Conservation (phyloP, 208 protist species). For the Kentomonas sorsogonicus region DNA sequence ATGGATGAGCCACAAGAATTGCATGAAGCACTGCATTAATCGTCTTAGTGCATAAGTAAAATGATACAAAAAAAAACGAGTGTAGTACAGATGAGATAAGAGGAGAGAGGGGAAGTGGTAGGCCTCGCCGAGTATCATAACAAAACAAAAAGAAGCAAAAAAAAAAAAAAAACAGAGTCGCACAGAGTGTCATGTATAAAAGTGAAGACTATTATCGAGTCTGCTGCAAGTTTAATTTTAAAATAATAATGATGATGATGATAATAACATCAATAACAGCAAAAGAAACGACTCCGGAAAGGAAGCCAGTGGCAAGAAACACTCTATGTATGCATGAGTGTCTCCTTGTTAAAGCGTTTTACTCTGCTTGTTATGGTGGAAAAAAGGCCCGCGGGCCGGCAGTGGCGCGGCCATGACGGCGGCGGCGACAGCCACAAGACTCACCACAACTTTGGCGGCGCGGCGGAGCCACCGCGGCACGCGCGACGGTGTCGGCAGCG, state of each 20-base stretch:
- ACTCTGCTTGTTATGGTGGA: too few relatives aligned
- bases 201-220: background rate
- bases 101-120: background rate
- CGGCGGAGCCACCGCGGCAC: too few relatives aligned
- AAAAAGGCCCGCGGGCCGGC: too few relatives aligned
- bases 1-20: background rate
- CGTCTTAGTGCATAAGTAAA: background rate
- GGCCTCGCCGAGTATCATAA: background rate
- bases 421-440: too few relatives aligned
- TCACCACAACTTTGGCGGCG: too few relatives aligned
- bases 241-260: constrained; percentile 1
- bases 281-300: background rate
- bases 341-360: too few relatives aligned
- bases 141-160: background rate
- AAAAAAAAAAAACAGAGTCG: constrained; percentile 3
- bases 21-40: background rate
- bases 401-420: too few relatives aligned
- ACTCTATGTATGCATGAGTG: too few relatives aligned
- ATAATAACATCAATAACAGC: background rate
- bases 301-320: too few relatives aligned
- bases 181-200: background rate
- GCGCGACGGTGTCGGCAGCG: too few relatives aligned
- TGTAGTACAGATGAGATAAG: background rate
- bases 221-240: background rate
- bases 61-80: background rate